A percentile compares a stretch with the other conserved stretches of the same genome.
phyloP scores from a whole-genome alignment of 768 basidiomycete species.

The Clitopilus passeckerianus region DNA sequence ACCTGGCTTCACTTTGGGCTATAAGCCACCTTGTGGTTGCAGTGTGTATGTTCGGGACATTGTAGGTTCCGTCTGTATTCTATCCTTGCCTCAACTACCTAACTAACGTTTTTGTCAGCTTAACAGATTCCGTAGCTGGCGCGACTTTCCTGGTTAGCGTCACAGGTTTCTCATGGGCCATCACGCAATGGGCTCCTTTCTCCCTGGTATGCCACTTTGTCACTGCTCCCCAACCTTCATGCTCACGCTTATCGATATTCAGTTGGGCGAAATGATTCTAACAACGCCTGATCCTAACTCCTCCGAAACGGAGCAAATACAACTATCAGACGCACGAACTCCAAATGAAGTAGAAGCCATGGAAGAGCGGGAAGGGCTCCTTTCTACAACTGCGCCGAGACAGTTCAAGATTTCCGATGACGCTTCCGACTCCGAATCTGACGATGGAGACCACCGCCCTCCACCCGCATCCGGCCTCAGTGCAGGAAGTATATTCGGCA shows the following conservation, averaged over 20 bases:
- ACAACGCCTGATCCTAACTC: slow-evolving; percentile 43
- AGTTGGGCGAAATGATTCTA: slow-evolving; percentile 86
- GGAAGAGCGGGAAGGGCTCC: slow-evolving; percentile 21
- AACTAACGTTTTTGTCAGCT: slow-evolving; percentile 32
- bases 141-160: slow-evolving; percentile 74
- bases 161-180: slow-evolving; percentile 90
- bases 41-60: slow-evolving; percentile 73
- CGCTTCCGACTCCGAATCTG: slow-evolving; percentile 8
- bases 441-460: slow-evolving; percentile 4
- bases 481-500: slow-evolving; percentile 28
- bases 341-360: slow-evolving; percentile 22
- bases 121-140: slow-evolving; percentile 63
- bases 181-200: slow-evolving; percentile 92
- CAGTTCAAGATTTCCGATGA: slow-evolving; percentile 3
- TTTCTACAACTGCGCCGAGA: slow-evolving; percentile 4
- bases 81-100: neutral
- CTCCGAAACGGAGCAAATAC: slow-evolving; percentile 33
- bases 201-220: slow-evolving; percentile 54
- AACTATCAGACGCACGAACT: slow-evolving; percentile 40
- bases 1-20: slow-evolving; percentile 75
- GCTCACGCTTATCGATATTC: neutral
- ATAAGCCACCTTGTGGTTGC: slow-evolving; percentile 71
- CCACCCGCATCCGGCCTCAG: neutral
- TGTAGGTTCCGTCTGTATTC: slow-evolving; percentile 45
- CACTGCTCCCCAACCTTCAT: neutral